phyloP scores from a whole-genome alignment of 352 stramenopile species.

The Thalassiosira livingstoniorum region DNA sequence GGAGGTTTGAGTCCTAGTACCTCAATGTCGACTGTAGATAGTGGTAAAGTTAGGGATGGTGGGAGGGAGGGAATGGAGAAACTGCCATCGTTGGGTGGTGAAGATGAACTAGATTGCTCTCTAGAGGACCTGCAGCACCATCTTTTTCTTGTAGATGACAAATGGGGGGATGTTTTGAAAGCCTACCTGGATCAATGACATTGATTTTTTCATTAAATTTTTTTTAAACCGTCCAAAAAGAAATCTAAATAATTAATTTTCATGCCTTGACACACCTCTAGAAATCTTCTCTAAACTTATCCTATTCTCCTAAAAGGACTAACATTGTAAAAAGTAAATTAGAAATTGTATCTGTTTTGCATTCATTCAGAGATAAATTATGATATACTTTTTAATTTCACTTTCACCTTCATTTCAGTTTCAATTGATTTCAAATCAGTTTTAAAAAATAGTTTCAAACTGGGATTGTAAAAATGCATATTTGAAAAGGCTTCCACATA shows the following conservation, averaged over 20 bases:
- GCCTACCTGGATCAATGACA: too few relatives aligned
- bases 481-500: background rate
- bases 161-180: slow-evolving; percentile 6
- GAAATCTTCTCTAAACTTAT: background rate
- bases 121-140: slow-evolving; percentile 17
- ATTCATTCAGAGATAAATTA: too few relatives aligned
- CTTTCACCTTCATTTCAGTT: too few relatives aligned
- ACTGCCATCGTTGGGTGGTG: background rate
- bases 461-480: background rate
- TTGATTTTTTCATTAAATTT: too few relatives aligned
- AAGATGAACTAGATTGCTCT: slow-evolving; percentile 16
- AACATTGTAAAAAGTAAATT: too few relatives aligned
- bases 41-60: background rate
- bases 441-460: too few relatives aligned
- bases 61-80: background rate
- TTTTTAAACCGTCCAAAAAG: background rate
- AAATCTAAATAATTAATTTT: background rate
- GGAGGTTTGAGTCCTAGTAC: slow-evolving; percentile 24
- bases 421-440: too few relatives aligned
- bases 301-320: background rate
- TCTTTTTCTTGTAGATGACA: background rate
- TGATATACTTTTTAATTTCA: too few relatives aligned
- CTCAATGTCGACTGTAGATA: too few relatives aligned
- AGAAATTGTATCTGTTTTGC: too few relatives aligned
- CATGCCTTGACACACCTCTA: background rate